Evolutionary conservation across 2,329 filamentous ascomycete species (phyloP), one percentile per base, ranked within the genome.

Genomic region (Aspergillus quadricinctus): DNA sequence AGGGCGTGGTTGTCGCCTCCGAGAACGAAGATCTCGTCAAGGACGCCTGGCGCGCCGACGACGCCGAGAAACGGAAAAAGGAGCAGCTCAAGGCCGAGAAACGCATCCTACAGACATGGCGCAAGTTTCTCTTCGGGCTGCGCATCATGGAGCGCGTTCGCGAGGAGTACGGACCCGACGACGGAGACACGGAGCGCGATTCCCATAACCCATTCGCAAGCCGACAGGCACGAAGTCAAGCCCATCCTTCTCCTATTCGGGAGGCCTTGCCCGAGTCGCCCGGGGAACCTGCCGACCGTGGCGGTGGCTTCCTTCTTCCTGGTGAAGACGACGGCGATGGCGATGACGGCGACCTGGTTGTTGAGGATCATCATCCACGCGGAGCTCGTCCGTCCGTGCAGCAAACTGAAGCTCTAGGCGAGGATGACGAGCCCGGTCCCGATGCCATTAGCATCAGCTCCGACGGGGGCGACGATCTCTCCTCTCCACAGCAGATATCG

Each of bases 61-160:
- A 90, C 62, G 85, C 82, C 4, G 91, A 95, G 71, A 83, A 86
- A 52, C 80, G 80, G 50, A 84, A 88, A 51, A 93, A 91, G 65
- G 92, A 96, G 68, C 87, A 94, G 57, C 88, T 89, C 57, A 97
- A 96, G 75, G 82, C 89, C 7, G 84, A 88, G 52, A 92, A 89
- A 60, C 80, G 83, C 11, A 86, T 89, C 0, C 69, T 97, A 48
- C 83, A 82, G 0, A 83, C 86, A 62, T 99, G 94, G 94, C 84
- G 89, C 56, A 95, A 89, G 72, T 90, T 97, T 64, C 74, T 96
- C 14, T 89, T 92, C 80, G 92, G 92, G 0, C 70, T 97, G 74
- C 82, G 91, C 3, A 94, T 97, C 56, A 81, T 90, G 21, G 83
- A 94, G 70, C 82, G 91, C 50, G 87, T 95, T 43, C 81, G 81